Evolutionary conservation across 1,284 basidiomycete genomes (phyloP), one percentile per base, ranked within the genome.

Genomic region (Malassezia psittaci): DNA sequence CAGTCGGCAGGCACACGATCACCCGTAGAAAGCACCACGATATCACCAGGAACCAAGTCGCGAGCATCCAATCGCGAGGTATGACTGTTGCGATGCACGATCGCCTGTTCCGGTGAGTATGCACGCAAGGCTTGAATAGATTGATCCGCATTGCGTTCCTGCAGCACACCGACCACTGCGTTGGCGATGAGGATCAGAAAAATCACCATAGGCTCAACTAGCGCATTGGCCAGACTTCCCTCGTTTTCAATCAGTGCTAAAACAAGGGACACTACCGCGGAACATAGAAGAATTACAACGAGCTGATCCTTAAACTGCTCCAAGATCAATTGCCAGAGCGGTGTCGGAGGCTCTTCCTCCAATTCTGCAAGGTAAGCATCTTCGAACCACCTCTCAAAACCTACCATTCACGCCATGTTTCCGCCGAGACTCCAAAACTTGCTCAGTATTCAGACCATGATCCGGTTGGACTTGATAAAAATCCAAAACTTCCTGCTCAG

Each of bases 261-360:
- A 6, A 72, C 60, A 12, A 74, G 69, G 21, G 70, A 73, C 41
- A 74, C 65, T 54, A 73, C 56, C 18, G 72, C 72, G 6, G 70
- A 73, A 3, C 52, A 67, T 43, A 74, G 66, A 11, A 74, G 62
- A 51, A 74, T 73, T 42, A 73, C 60, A 24, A 74, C 72, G 42
- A 74, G 65, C 58, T 73, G 69, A 56, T 74, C 72, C 52, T 74
- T 86, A 81, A 98, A 98, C 78, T 98, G 93, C 66, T 93, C 90
- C 18, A 98, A 81, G 59, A 98, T 87, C 59, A 96, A 83, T 69
- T 88, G 82, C 87, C 88, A 90, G 41, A 98, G 76, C 4, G 93
- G 89, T 3, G 90, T 94, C 1, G 88, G 79, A 0, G 87, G 84
- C 13, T 91, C 85, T 69, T 94, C 90, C 13, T 90, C 88, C 12